Evolutionary conservation across 495 filamentous ascomycete species (phyloP).

Genomic region (Chaetomidium leptoderma): DNA sequence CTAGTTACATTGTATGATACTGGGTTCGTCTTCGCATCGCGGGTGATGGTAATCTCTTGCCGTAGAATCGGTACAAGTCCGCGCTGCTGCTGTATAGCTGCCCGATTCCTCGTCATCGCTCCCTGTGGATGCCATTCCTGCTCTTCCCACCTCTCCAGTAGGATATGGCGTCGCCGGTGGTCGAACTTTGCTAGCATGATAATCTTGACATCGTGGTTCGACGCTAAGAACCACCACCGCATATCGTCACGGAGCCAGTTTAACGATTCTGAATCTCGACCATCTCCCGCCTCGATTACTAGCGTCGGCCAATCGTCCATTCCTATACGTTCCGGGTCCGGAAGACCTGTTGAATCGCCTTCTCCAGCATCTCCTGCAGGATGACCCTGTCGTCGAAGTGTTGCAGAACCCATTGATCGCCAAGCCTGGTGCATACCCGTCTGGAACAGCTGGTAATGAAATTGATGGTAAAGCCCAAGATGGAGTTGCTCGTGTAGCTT

Average conservation of each 20-base stretch:
- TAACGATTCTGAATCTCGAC: slow-evolving; percentile 27
- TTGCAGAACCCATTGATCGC: slow-evolving; percentile 8
- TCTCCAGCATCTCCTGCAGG: slow-evolving; percentile 20
- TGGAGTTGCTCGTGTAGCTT: slow-evolving; percentile 24
- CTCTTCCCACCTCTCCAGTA: slow-evolving; percentile 14
- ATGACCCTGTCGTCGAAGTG: slow-evolving; percentile 16
- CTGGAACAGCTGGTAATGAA: slow-evolving; percentile 13
- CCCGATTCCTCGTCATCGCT: neutral
- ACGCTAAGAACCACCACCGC: slow-evolving; percentile 33
- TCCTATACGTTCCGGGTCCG: slow-evolving; percentile 17
- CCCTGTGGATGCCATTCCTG: slow-evolving; percentile 7
- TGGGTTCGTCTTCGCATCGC: slow-evolving; percentile 5
- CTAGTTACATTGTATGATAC: slow-evolving; percentile 24
- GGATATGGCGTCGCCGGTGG: slow-evolving; percentile 7
- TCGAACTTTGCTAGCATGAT: slow-evolving; percentile 28
- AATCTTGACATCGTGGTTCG: slow-evolving; percentile 30
- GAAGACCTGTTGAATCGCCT: slow-evolving; percentile 25
- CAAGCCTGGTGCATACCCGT: slow-evolving; percentile 5
- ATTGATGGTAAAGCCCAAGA: slow-evolving; percentile 3
- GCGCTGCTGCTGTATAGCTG: neutral
- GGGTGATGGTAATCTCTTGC: neutral
- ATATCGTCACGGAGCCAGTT: slow-evolving; percentile 24
- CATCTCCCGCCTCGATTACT: slow-evolving; percentile 34
- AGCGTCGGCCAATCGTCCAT: slow-evolving; percentile 30
- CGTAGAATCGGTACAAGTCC: neutral